A percentile compares a stretch with the other conserved stretches of the same genome.
These are phyloP conservation scores for Cryptococcus wingfieldii DNA, from an alignment of 1,284 basidiomycete species.

Conservation along the genomic window DNA sequence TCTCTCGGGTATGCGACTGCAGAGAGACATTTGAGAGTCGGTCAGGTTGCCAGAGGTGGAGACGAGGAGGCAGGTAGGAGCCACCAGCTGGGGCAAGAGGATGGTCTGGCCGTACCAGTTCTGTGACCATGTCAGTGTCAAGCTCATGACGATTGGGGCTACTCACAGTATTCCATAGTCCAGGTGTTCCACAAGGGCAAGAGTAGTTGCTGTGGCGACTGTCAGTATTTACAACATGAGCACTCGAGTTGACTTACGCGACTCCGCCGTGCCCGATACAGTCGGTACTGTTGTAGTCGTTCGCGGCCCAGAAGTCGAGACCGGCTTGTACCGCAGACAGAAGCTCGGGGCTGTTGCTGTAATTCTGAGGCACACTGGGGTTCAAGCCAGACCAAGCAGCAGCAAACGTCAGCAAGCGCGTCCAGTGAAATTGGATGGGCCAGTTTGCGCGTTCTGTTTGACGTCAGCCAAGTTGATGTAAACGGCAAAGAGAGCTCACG, in stretches of 20 bases:
- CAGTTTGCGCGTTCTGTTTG: constrained; percentile 56
- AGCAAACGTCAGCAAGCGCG: constrained; percentile 56
- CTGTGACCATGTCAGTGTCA: neutral
- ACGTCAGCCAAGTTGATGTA: neutral
- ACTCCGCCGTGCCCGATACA: constrained; percentile 56
- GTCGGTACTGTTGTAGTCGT: constrained; percentile 50
- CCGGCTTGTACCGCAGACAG: constrained; percentile 52
- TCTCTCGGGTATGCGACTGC: constrained; percentile 55
- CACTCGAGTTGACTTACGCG: constrained; percentile 3
- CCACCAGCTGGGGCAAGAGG: constrained; percentile 53
- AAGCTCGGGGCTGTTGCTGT: constrained; percentile 49
- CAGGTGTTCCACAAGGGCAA: constrained; percentile 13
- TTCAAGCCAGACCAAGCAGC: constrained; percentile 58
- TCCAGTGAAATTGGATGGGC: constrained; percentile 63
- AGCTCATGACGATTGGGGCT: neutral
- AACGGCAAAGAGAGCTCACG: constrained; percentile 25
- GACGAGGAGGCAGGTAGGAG: constrained; percentile 59
- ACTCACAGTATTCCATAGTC: constrained; percentile 55
- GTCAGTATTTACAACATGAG: neutral
- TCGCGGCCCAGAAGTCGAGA: constrained; percentile 63
- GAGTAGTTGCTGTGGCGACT: constrained; percentile 5
- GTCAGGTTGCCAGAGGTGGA: constrained; percentile 49
- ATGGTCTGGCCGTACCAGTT: constrained; percentile 66
- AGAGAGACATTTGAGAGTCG: constrained; percentile 51
- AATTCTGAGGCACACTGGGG: constrained; percentile 44